Percentiles rank a stretch among this genome's conserved stretches.
Conservation (phyloP, 2,329 filamentous ascomycete genomes). For the Ilyonectria robusta region DNA sequence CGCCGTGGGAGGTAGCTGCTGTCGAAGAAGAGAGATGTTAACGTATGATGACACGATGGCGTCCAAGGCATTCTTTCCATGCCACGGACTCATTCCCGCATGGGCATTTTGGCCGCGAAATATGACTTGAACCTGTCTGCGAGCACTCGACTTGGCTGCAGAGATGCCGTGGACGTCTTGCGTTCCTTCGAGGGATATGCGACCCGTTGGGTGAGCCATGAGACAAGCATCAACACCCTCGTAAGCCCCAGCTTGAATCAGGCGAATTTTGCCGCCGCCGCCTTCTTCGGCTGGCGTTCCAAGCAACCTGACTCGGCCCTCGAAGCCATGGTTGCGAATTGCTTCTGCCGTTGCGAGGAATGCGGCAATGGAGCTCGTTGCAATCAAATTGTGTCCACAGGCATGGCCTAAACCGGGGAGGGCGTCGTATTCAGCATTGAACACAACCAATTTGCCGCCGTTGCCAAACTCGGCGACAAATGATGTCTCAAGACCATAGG, state of each 20-base stretch:
- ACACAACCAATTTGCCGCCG: slow-evolving; percentile 56
- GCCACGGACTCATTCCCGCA: slow-evolving; percentile 70
- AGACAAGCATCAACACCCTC: slow-evolving; percentile 50
- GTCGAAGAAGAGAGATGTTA: slow-evolving; percentile 65
- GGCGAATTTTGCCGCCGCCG: slow-evolving; percentile 65
- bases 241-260: slow-evolving; percentile 62
- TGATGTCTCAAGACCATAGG: slow-evolving; percentile 60
- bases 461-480: slow-evolving; percentile 58
- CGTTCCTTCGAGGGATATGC: slow-evolving; percentile 1
- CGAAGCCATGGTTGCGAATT: slow-evolving; percentile 12
- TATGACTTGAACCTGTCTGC: slow-evolving; percentile 65
- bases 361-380: slow-evolving; percentile 62
- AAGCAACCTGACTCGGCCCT: slow-evolving; percentile 51
- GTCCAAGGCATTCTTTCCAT: slow-evolving; percentile 72
- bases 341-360: slow-evolving; percentile 46
- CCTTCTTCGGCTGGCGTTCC: slow-evolving; percentile 70
- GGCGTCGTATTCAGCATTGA: slow-evolving; percentile 61
- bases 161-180: slow-evolving; percentile 50
- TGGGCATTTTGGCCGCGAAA: slow-evolving; percentile 70
- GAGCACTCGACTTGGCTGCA: slow-evolving; percentile 62
- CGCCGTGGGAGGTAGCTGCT: slow-evolving; percentile 68
- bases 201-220: slow-evolving; percentile 47
- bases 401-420: slow-evolving; percentile 66
- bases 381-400: slow-evolving; percentile 69
- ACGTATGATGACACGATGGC: slow-evolving; percentile 66